Evolutionary conservation across 805 yeast species (phyloP), one percentile per base, ranked within the genome.

Genomic region (Yarrowia bubula): DNA sequence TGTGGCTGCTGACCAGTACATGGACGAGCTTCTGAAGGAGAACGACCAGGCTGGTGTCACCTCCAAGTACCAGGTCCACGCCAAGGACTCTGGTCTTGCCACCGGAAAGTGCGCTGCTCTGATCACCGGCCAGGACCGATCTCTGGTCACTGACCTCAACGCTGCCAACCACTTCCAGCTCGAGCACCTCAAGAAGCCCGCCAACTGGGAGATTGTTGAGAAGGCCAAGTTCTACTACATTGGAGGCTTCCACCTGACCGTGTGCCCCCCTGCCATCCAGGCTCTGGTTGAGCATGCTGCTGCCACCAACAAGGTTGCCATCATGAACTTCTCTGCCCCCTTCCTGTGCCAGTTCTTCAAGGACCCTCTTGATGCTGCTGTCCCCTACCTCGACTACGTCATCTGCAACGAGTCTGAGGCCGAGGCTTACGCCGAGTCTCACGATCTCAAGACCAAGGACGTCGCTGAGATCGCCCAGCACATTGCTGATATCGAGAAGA

Each of bases 211-310:
- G 69, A 79, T 81, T 67, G 96, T 95, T 68, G 92, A 90, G 78
- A 81, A 80, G 60, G 98, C 93, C 67, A 81, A 86, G 76, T 83
- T 81, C 73, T 95, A 80, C 83, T 95, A 95, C 84, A 89, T 95
- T 75, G 99, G 98, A 73, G 99, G 99, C n/a, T 95, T 87, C 90
- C 99, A 95, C 79, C 84, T 95, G 79, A 95, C 99, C 66, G 99
- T 95, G 66, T 90, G 96, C 70, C 97, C 97, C 70, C 96, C 88
- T 67, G 98, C 99, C 66, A 95, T 95, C 74, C 81, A 83, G 71
- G 86, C 87, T 67, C 83, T 95, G 72, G 99, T 97, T 71, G 83
- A 91, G 79, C 97, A 95, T 75, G 98, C 98, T 69, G 89, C 95
- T 68, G 89, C 81, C 67, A 83, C 79, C 73, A 86, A 88, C 83